Base-by-base conservation (phyloP, 192 early-diverging fungal species). In the Dimargaris xerosporica region DNA sequence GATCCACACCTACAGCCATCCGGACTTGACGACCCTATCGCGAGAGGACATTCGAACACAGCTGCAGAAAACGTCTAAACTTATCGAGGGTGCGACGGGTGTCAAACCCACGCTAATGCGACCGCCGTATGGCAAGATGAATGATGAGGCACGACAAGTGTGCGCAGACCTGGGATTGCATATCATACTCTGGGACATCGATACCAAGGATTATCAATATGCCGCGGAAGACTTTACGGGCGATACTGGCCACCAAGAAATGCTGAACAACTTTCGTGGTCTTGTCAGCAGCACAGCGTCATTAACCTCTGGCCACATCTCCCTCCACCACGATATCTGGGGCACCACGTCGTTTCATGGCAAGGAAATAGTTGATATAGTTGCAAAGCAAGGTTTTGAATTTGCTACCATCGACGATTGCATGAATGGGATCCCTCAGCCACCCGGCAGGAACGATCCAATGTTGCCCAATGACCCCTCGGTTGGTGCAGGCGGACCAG, bases 81-180 rank as follows among this genome's bases (percentile, higher is more conserved):
- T 34, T 7, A 43, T 60, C n/a, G 34, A 31, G 2, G 39, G 17
- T 4, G 43, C 58, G 2, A n/a, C n/a, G 15, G 25, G 58, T 6
- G 28, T 34, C 19, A 43, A 41, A 16, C 58, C 58, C 21, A 26
- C 28, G 5, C 43, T 60, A n/a, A 60, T 43, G 58, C 39, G 58
- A n/a, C 30, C 30, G 11, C 58, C 39, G 21, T 60, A 44, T n/a
- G 39, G 58, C 21, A 23, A 1, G 4, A 23, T 21, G 12, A 43
- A n/a, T 1, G 58, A 41, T 11, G 11, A 9, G 41, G 58, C 43
- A 19, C 9, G n/a, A 11, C 7, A 21, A 44, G 43, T 43, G 34
- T 21, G 21, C 12, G 1, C 5, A 5, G 58, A 41, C 19, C n/a
- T 60, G 11, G 19, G 42, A 16, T 43, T 60, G n/a, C 41, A 43